phyloP scores from a whole-genome alignment of 306 rosid species.

The Hylodesmum podocarpum region DNA sequence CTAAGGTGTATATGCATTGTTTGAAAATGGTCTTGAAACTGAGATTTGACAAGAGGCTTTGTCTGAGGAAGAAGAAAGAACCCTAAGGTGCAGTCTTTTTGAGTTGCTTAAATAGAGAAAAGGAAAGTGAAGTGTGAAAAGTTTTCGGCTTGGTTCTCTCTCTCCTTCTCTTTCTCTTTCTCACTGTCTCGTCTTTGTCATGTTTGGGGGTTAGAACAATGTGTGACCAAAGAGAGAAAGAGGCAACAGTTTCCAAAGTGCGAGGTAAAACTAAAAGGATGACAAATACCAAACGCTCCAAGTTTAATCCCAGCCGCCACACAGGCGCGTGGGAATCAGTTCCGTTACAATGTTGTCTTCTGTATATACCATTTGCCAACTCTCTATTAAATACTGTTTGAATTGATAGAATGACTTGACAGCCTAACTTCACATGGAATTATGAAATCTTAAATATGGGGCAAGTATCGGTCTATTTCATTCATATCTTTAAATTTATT shows the following conservation, averaged over 20 bases:
- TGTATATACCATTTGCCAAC: not conserved
- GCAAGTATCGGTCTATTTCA: not conserved
- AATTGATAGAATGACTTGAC: not conserved
- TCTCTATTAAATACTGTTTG: not conserved
- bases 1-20: slow-evolving; percentile 37
- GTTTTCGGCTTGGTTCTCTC: not conserved
- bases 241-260: slow-evolving; percentile 42
- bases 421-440: not conserved
- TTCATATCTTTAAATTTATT: not conserved
- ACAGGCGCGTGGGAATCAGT: slow-evolving; percentile 37
- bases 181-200: slow-evolving; percentile 11
- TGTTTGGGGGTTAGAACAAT: slow-evolving; percentile 12
- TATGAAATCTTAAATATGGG: not conserved
- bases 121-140: slow-evolving; percentile 43
- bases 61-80: slow-evolving; percentile 12
- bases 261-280: slow-evolving; percentile 19
- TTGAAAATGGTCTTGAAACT: slow-evolving; percentile 15
- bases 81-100: slow-evolving; percentile 39
- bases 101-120: slow-evolving; percentile 8
- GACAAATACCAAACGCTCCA: slow-evolving; percentile 42
- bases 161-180: not conserved
- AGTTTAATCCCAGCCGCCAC: slow-evolving; percentile 26
- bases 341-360: not conserved
- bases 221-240: slow-evolving; percentile 40
- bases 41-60: not conserved